Evolutionary conservation across 495 filamentous ascomycete genomes (phyloP), one percentile per base, ranked within the genome.

Genomic region (Hypoxylon crocopeplum): DNA sequence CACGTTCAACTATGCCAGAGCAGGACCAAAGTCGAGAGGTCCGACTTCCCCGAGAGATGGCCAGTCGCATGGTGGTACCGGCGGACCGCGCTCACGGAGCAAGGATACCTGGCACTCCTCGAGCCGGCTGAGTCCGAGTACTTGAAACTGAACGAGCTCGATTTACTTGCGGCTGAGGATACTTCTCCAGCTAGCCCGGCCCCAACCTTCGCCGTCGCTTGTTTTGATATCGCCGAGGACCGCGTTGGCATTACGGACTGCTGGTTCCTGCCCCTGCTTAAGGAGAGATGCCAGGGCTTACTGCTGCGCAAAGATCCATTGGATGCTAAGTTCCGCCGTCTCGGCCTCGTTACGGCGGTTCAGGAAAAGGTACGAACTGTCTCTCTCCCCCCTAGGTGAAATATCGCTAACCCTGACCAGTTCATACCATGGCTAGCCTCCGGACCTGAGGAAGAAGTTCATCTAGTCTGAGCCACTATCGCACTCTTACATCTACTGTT

Each of bases 241-340:
- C 17, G 38, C 19, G 25, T 11, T 1, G 51, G 16, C 13, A 24
- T 27, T 5, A n/a, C 5, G 5, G 48, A 64, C 42, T 54, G 49
- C 33, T 64, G 60, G 60, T 59, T 59, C 20, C 6, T 64, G 5
- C 60, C 54, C 1, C 1, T 58, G 2, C 13, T 64, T 6, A 54
- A 44, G 20, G 37, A 39, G 2, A 40, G 11, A n/a, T 27, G 37
- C 16, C 45, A 40, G 5, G 54, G 60, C 5, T 11, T 64, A 19
- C 12, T 64, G 4, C 32, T 64, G 7, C 16, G 33, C 10, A 64
- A 33, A 13, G 45, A 50, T 10, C 13, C 24, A 11, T 37, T 42
- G 2, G 54, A 64, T n/a, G 48, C 54, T 2, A 64, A 59, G 30
- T 64, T 59, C 19, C 54, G 60, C 10, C 59, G 59, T n/a, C 40